phyloP scores from a whole-genome alignment of 202 grass and related monocot species.

The Zoysia matrella region DNA sequence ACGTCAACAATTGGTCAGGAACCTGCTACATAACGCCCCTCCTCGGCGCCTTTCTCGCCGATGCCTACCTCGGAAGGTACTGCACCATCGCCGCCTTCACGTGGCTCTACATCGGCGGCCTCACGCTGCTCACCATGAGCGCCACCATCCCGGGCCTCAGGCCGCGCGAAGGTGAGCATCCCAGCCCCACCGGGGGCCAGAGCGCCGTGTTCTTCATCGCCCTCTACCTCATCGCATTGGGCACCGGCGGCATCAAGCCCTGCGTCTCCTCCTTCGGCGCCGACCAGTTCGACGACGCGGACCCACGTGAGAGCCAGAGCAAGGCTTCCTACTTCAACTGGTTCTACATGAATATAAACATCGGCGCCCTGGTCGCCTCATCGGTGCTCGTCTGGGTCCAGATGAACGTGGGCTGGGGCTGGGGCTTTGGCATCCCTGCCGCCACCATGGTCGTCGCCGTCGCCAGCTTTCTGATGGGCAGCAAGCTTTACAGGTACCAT shows the following conservation, averaged over 20 bases:
- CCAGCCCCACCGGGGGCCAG: slow-evolving; percentile 2
- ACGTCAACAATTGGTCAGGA: slow-evolving; percentile 60
- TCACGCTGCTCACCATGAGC: slow-evolving; percentile 41
- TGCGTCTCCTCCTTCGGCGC: slow-evolving; percentile 87
- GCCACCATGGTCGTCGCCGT: slow-evolving; percentile 57
- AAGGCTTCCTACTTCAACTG: slow-evolving; percentile 77
- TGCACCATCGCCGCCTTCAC: slow-evolving; percentile 54
- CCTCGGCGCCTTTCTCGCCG: slow-evolving; percentile 60
- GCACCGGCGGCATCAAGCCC: slow-evolving; percentile 64
- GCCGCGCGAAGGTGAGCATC: background rate
- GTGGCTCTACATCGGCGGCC: slow-evolving; percentile 47
- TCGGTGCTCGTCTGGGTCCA: slow-evolving; percentile 69
- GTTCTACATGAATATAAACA: slow-evolving; percentile 70
- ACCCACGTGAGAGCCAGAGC: slow-evolving; percentile 51
- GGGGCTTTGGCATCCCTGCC: slow-evolving; percentile 62
- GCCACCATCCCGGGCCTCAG: slow-evolving; percentile 29
- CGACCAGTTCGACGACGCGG: slow-evolving; percentile 79
- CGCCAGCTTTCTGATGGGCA: slow-evolving; percentile 56
- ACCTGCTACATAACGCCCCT: slow-evolving; percentile 61
- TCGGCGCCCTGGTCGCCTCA: slow-evolving; percentile 56
- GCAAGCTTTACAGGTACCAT: slow-evolving; percentile 56
- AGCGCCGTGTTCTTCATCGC: slow-evolving; percentile 50
- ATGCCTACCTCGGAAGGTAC: slow-evolving; percentile 58
- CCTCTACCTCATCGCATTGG: slow-evolving; percentile 64
- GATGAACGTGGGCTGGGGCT: slow-evolving; percentile 65